Percentiles rank a stretch among this genome's conserved stretches.
phyloP scores from a whole-genome alignment of 164 flowering plant species.

The Nymphaea thermarum region DNA sequence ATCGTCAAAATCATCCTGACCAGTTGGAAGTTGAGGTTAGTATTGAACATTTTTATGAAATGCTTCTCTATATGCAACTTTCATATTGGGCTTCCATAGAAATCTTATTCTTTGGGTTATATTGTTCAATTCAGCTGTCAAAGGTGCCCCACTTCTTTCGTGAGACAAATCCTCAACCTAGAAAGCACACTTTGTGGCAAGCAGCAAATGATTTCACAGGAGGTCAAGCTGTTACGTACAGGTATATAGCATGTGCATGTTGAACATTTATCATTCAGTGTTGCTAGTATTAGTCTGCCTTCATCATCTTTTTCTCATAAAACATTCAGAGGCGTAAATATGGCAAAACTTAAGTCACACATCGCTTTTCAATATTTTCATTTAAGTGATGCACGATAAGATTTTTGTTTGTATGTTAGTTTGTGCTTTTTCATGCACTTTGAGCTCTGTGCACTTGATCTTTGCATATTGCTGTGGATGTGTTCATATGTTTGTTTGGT shows the following conservation, averaged over 20 bases:
- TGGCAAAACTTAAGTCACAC: too few species aligned
- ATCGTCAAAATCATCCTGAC: slow-evolving; percentile 21
- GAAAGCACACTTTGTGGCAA: slow-evolving; percentile 55
- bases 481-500: too few species aligned
- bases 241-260: slow-evolving; percentile 13
- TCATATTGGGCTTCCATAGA: neutral
- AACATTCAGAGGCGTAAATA: too few species aligned
- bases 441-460: too few species aligned
- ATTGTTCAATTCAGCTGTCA: slow-evolving; percentile 26
- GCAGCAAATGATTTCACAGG: slow-evolving; percentile 46
- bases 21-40: slow-evolving; percentile 26
- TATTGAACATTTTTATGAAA: neutral
- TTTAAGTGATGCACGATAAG: too few species aligned
- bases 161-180: slow-evolving; percentile 51
- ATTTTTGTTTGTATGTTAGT: too few species aligned
- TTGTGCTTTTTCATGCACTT: too few species aligned
- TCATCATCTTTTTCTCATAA: too few species aligned
- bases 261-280: too few species aligned
- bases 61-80: neutral
- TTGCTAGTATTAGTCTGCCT: too few species aligned
- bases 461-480: too few species aligned
- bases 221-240: slow-evolving; percentile 39
- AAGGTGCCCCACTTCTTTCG: slow-evolving; percentile 36
- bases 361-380: too few species aligned
- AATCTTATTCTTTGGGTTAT: neutral